Conservation (phyloP, 78 protist genomes). For the Planoprotostelium fungivorum region DNA sequence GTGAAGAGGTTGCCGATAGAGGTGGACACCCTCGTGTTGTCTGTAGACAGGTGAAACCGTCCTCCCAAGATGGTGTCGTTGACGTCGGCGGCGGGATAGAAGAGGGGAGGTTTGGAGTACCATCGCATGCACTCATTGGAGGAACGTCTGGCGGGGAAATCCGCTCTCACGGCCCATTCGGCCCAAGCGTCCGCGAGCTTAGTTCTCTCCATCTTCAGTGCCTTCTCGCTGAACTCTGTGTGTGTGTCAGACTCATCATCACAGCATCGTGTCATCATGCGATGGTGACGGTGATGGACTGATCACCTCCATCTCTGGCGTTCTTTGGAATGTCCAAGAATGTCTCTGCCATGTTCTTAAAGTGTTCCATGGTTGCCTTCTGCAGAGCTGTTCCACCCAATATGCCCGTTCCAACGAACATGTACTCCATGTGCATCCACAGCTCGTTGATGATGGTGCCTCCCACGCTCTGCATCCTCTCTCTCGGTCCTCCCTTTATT, state of each 20-base stretch:
- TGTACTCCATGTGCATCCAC: neutral
- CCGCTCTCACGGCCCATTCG: neutral
- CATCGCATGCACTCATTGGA: neutral
- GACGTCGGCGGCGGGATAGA: neutral
- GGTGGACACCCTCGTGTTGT: neutral
- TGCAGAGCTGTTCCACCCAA: neutral
- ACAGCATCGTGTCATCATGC: neutral
- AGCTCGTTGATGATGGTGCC: neutral
- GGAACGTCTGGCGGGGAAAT: neutral
- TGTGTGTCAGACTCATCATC: neutral
- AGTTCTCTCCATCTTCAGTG: neutral
- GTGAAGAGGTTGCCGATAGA: neutral
- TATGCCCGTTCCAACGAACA: neutral
- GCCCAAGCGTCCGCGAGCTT: neutral
- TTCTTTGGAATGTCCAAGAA: neutral
- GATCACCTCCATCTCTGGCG: neutral
- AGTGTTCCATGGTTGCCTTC: neutral
- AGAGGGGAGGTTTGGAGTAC: neutral
- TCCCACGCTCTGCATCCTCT: neutral
- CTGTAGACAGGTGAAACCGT: neutral
- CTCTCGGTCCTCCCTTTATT: neutral
- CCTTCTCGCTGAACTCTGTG: neutral
- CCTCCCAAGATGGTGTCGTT: no score
- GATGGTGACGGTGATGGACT: neutral
- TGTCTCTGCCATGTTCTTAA: neutral